Percentiles rank a stretch among this genome's conserved stretches.
These are phyloP conservation scores for Escallonia herrerae DNA, from an alignment of 129 eudicot species.

Conservation along the genomic window DNA sequence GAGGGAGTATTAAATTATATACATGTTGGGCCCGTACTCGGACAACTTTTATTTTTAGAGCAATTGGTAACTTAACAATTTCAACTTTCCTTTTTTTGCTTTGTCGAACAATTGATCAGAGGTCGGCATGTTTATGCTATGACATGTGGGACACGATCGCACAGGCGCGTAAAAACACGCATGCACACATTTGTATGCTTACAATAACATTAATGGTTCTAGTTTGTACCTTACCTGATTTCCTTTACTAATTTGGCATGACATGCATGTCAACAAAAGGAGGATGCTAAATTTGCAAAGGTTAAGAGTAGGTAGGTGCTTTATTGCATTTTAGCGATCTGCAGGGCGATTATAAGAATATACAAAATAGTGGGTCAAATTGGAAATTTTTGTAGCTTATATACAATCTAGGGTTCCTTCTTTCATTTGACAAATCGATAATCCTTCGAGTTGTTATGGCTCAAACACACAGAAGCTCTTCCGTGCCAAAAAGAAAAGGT, in stretches of 20 bases:
- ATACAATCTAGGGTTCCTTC: slow-evolving; percentile 1
- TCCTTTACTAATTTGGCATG: slow-evolving; percentile 4
- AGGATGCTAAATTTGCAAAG: not conserved
- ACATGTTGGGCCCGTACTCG: no score
- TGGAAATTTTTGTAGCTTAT: slow-evolving; percentile 1
- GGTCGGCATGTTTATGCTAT: not conserved
- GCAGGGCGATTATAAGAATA: not conserved
- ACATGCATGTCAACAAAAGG: not conserved
- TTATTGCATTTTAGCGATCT: not conserved
- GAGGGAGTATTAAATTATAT: no score
- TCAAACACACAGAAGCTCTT: not conserved
- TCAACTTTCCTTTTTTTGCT: no score
- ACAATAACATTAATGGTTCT: not conserved
- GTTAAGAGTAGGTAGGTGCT: not conserved
- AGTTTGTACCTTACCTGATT: not conserved
- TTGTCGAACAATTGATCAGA: no score
- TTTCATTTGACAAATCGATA: slow-evolving; percentile 1
- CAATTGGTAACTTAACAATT: no score
- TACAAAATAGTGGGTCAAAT: slow-evolving; percentile 1
- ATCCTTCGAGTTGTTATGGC: slow-evolving; percentile 1
- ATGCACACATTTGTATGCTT: not conserved
- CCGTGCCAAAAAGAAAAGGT: slow-evolving; percentile 1
- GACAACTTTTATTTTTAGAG: no score
- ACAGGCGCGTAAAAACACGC: not conserved
- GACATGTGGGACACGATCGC: not conserved